Evolutionary conservation across 2,329 filamentous ascomycete species (phyloP), one percentile per base, ranked within the genome.

Genomic region (Chalaropsis thielavioides): DNA sequence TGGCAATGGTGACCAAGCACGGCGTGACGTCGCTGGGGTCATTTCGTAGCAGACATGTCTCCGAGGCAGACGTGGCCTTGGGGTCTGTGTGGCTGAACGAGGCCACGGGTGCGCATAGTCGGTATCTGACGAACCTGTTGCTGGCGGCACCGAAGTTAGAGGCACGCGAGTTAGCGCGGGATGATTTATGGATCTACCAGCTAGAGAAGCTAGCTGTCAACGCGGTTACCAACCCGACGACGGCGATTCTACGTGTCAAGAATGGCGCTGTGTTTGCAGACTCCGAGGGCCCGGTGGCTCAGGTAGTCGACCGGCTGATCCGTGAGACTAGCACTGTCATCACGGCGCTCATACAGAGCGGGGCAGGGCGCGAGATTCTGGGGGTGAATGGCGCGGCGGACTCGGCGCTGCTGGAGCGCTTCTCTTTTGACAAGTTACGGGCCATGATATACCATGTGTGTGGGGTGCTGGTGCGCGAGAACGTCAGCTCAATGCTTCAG

Each of bases 171-270:
- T 76, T 81, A 3, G 68, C 75, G 1, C 71, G 74, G 11, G 68
- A 74, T 1, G 77, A 82, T 58, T 72, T 85, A 17, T 81, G 80
- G 78, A 68, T 79, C 10, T 70, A 80, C n/a, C 92, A 96, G 75
- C 81, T 96, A 2, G 89, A 95, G 71, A 96, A 96, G 73, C 78
- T 96, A 0, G 87, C 88, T 0, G 79, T 92, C 62, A 96, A 95
- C 72, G 80, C 83, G 43, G 78, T 92, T 40, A 83, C 96, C 70
- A 95, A 96, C 71, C 90, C 92, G 0, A 76, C 96, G n/a, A 94
- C 90, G 0, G 87, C 86, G 0, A 75, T 96, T 10, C 78, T 94
- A 64, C 81, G 88, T 64, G 87, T 86, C 72, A 83, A 83, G 68
- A 96, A 96, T 70, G 90, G 91, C n/a, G 79, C 80, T 4, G 73